A percentile compares a stretch with the other conserved stretches of the same genome.
Evolutionary conservation across 306 rosid genomes (phyloP).

Genomic region (Malus asiatica): DNA sequence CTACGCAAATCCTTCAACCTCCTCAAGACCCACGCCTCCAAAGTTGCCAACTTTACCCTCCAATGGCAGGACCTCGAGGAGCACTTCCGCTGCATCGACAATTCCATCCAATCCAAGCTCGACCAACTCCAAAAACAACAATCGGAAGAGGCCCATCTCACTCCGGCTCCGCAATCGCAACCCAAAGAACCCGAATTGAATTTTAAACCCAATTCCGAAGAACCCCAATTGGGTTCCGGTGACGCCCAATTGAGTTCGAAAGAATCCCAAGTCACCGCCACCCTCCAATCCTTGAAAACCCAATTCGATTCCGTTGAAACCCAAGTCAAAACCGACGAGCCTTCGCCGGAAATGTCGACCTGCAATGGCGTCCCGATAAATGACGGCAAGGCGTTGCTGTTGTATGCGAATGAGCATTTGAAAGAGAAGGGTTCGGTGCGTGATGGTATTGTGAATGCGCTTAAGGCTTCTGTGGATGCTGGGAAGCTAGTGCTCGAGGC

Average conservation of each 20-base stretch:
- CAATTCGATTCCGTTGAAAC: neutral
- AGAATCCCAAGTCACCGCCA: neutral
- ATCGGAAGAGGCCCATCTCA: neutral
- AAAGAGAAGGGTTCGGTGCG: conserved; percentile 23
- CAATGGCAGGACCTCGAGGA: conserved; percentile 40
- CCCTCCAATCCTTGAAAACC: neutral
- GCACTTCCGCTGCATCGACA: conserved; percentile 23
- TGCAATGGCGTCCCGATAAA: conserved; percentile 12
- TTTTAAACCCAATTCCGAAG: neutral
- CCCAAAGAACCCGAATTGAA: neutral
- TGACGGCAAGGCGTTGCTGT: conserved; percentile 21
- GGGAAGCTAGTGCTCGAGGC: conserved; percentile 34
- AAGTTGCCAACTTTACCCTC: conserved; percentile 38
- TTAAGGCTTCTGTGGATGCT: conserved; percentile 9
- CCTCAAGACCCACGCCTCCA: conserved; percentile 34
- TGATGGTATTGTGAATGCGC: neutral
- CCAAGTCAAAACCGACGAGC: neutral
- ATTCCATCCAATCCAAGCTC: conserved; percentile 15
- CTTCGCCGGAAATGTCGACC: neutral
- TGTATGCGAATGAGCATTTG: conserved; percentile 9
- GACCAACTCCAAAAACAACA: neutral
- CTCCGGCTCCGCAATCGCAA: neutral
- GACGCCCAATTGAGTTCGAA: neutral
- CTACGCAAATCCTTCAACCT: conserved; percentile 31
- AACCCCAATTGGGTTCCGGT: neutral